Conservation (phyloP, 176 grass and related monocot genomes). For the Leersia perrieri region DNA sequence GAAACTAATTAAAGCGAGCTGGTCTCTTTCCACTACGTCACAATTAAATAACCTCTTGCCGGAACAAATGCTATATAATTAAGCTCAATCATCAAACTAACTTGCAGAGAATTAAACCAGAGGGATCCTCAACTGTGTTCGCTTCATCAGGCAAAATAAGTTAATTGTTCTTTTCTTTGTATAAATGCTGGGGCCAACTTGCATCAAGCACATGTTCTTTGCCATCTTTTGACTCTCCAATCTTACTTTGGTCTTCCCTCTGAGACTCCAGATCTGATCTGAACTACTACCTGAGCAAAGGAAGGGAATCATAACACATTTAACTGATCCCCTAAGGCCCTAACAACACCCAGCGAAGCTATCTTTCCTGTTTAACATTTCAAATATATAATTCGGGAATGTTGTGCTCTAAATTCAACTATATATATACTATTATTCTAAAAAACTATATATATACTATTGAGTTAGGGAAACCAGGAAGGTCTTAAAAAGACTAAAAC, state of each 20-base stretch:
- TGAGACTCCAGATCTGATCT: not conserved
- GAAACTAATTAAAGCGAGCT: not conserved
- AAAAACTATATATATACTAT: not conserved
- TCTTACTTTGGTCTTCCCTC: not conserved
- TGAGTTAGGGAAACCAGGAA: not conserved
- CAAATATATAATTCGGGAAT: not conserved
- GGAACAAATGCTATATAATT: not conserved
- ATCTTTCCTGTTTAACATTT: not conserved
- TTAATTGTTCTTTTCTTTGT: constrained; percentile 30
- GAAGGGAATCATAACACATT: not conserved
- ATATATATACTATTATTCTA: too few species aligned
- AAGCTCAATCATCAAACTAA: not conserved
- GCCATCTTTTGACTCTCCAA: constrained; percentile 4
- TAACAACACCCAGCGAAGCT: not conserved
- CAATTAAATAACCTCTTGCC: not conserved
- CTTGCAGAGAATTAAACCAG: not conserved
- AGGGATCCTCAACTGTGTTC: not conserved
- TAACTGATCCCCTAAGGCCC: not conserved
- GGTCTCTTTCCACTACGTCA: constrained; percentile 8
- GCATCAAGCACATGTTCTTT: constrained; percentile 26
- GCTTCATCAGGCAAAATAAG: constrained; percentile 21
- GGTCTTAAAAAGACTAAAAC: not conserved
- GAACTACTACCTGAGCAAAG: constrained; percentile 9
- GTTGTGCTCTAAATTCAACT: not conserved
- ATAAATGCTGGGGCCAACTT: constrained; percentile 32